Evolutionary conservation across 2,329 filamentous ascomycete species (phyloP), one percentile per base, ranked within the genome.

Genomic region (Phyllosticta ampelicida): DNA sequence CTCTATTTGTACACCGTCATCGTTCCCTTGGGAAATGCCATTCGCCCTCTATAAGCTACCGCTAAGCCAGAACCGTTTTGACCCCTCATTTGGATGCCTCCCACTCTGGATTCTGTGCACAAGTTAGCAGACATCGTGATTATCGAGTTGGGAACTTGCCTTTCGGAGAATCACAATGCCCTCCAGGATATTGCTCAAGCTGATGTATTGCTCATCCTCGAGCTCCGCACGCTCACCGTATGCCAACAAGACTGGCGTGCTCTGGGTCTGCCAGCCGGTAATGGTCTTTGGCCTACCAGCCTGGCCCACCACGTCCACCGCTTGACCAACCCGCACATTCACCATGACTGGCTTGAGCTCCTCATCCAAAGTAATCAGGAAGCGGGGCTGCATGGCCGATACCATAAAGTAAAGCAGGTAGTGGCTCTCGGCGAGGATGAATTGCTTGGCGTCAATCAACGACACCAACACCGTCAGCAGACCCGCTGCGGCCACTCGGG

Each of bases 261-360:
- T 96, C 79, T 99, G 94, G 64, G 94, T 99, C 76, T 99, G 94
- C 94, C 94, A 99, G 56, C 94, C 94, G 9, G 94, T 99, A 67
- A 99, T 99, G 1, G 94, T 99, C 86, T 99, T 97, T 65, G 94
- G 94, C 62, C 92, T 84, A 71, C 94, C 94, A 11, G 95, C 94
- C 74, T 97, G 94, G 55, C 94, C 95, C 48, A 99, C 94, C 49
- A 99, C 91, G 71, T 99, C 94, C 19, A 99, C 95, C 16, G 95
- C 94, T 76, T 99, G 95, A 73, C 94, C 94, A 51, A 99, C 92
- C 29, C 94, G 87, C 16, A 99, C 94, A 67, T 96, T 97, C 69
- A 97, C 91, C 56, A 89, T 92, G 62, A 99, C 77, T 4, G 94
- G 94, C 75, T 96, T 87, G 58, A 99, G 81, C 62, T 96, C 83